Evolutionary conservation across 371 early-diverging fungal species (phyloP).

Genomic region (Haplosporangium sp.): DNA sequence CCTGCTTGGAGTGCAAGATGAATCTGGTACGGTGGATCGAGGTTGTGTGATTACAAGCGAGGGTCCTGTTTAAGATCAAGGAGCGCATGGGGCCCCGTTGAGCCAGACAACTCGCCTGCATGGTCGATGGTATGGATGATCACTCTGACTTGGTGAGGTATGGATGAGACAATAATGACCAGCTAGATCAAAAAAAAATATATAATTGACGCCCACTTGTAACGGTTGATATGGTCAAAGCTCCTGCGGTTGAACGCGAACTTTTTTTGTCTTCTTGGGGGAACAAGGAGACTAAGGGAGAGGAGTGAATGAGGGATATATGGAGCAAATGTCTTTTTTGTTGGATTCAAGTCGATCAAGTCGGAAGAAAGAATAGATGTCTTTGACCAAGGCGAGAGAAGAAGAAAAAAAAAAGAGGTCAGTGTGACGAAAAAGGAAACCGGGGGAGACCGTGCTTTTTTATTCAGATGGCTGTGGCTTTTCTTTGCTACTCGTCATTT

Average conservation of each 20-base stretch:
- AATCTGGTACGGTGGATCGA: slow-evolving; percentile 22
- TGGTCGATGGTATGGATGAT: slow-evolving; percentile 1
- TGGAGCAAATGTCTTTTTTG: not conserved
- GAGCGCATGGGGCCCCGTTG: slow-evolving; percentile 32
- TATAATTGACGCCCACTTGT: too few species aligned
- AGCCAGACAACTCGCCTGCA: slow-evolving; percentile 43
- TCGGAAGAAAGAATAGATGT: not conserved
- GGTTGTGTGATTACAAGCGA: slow-evolving; percentile 8
- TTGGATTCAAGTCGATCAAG: not conserved
- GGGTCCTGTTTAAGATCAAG: slow-evolving; percentile 19
- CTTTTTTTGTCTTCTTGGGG: too few species aligned
- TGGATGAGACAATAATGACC: not conserved
- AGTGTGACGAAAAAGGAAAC: slow-evolving; percentile 1
- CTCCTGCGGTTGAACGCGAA: too few species aligned
- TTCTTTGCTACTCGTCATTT: not conserved
- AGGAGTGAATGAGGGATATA: too few species aligned
- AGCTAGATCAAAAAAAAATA: not conserved
- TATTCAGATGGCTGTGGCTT: not conserved
- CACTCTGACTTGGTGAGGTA: not conserved
- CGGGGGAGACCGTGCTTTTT: not conserved
- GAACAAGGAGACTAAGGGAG: too few species aligned
- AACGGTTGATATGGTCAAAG: too few species aligned
- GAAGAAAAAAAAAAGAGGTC: not conserved
- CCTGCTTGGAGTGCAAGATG: slow-evolving; percentile 17
- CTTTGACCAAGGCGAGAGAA: not conserved